Base-by-base conservation (phyloP, 371 early-diverging fungal genomes). In the Saksenaea oblongispora region DNA sequence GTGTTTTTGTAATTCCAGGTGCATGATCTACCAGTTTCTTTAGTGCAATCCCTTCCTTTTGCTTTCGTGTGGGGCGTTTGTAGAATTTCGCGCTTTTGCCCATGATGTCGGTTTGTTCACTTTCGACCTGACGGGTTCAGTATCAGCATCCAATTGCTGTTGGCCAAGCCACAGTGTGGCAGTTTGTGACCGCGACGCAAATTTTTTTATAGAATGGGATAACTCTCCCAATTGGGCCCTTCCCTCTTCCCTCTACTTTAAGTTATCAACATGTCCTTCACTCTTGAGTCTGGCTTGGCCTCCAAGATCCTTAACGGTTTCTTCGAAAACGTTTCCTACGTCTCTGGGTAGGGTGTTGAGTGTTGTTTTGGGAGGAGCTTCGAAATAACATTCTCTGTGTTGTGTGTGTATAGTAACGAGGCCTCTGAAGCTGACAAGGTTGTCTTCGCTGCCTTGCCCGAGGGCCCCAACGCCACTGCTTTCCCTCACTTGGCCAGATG, bases 401-500 rank as follows among this genome's bases (percentile, higher is more conserved):
- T 42, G 39, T 17, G 54, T 34, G 9, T n/a, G 54, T 22, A 36
- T 74, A 91, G 95, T 67, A 87, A 69, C 78, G 87, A 87, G 70
- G 88, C 90, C 69, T 83, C 92, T 71, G 86, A 91, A 69, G 91
- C 92, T 77, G 96, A 96, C 66, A 85, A 88, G 66, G 86, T 88
- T 66, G 91, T 97, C 78, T 94, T 93, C 80, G 87, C 89, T 69
- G 90, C 90, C 39, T 74, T 95, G 69, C 69, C 87, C 58, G 93
- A 92, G 67, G 86, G 83, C 72, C 94, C 94, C 73, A 82, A 86
- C 65, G 89, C 91, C 70, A 75, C 74, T 66, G 84, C 85, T 56
- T 92, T 81, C 86, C 94, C 94, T 72, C 92, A 97, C 76, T 90
- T 91, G 71, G 90, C 94, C 74, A 91, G 97, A 82, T 97, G 97